Evolutionary conservation across 805 yeast genomes (phyloP).

Genomic region (Saccharomycopsis microspora): DNA sequence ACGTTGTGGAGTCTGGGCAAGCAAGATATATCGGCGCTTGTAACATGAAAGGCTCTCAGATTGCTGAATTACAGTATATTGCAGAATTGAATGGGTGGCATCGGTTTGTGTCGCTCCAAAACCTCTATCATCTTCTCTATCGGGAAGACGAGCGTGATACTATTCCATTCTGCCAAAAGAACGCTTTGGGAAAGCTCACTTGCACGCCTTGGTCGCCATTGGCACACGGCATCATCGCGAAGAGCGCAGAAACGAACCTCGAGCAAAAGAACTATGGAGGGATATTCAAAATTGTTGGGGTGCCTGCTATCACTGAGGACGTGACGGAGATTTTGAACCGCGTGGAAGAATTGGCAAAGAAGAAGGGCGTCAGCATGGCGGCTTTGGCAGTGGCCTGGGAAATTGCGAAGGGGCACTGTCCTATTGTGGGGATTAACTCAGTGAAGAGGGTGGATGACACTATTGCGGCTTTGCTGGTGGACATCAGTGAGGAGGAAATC

Average conservation of each 20-base stretch:
- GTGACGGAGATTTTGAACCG: constrained; percentile 31
- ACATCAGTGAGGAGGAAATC: constrained; percentile 21
- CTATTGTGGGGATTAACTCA: constrained; percentile 43
- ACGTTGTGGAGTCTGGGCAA: constrained; percentile 33
- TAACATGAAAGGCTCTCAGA: constrained; percentile 44
- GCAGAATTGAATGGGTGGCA: constrained; percentile 49
- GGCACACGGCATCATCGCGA: constrained; percentile 42
- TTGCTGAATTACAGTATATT: constrained; percentile 39
- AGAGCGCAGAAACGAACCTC: constrained; percentile 26
- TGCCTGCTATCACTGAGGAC: constrained; percentile 18
- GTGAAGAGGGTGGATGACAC: constrained; percentile 42
- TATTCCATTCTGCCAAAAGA: constrained; percentile 39
- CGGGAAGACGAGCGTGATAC: constrained; percentile 58
- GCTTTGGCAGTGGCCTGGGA: constrained; percentile 43
- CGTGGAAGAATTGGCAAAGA: constrained; percentile 41
- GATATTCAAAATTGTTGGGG: background rate
- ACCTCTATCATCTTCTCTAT: constrained; percentile 40
- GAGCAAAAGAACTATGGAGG: background rate
- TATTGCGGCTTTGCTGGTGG: constrained; percentile 29
- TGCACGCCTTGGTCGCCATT: constrained; percentile 52
- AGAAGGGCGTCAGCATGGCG: constrained; percentile 40
- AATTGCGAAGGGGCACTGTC: constrained; percentile 35
- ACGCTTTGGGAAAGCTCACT: constrained; percentile 32
- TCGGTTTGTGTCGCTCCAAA: constrained; percentile 50
- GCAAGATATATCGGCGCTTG: constrained; percentile 55